A percentile compares a stretch with the other conserved stretches of the same genome.
These are phyloP conservation scores for Paradendryphiella salina DNA, from an alignment of 2,329 filamentous ascomycete species.

Conservation along the genomic window DNA sequence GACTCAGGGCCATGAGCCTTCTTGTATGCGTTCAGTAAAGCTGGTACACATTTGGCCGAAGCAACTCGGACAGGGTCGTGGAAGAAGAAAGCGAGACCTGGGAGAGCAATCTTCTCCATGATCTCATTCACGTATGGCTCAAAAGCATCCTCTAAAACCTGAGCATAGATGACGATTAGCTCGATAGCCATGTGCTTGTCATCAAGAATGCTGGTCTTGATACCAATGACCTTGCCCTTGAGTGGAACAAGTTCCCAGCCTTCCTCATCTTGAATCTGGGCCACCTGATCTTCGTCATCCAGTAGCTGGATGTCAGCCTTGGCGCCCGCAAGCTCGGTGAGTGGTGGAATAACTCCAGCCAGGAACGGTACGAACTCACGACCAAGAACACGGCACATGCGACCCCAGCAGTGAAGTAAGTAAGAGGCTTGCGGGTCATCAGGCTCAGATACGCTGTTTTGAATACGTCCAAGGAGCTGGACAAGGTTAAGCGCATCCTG, in stretches of 20 bases:
- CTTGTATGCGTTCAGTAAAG: constrained; percentile 91
- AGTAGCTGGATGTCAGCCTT: constrained; percentile 97
- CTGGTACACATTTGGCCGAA: constrained; percentile 90
- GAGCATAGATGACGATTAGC: constrained; percentile 93
- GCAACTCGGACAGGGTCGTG: constrained; percentile 96
- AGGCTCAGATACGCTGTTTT: constrained; percentile 76
- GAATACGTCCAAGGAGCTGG: constrained; percentile 82
- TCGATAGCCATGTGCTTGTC: constrained; percentile 99
- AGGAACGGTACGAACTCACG: constrained; percentile 91
- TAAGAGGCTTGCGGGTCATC: constrained; percentile 98
- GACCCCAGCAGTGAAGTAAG: constrained; percentile 97
- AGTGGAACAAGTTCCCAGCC: constrained; percentile 97
- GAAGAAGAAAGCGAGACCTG: constrained; percentile 97
- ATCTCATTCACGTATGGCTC: constrained; percentile 89
- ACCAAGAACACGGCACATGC: constrained; percentile 95
- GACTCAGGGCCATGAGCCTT: constrained; percentile 83
- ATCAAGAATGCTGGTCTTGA: constrained; percentile 93
- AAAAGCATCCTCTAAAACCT: constrained; percentile 90
- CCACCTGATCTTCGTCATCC: constrained; percentile 92
- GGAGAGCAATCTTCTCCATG: constrained; percentile 94
- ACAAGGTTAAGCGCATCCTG: constrained; percentile 85
- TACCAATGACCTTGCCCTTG: constrained; percentile 97
- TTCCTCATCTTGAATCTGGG: constrained; percentile 89
- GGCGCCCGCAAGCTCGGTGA: constrained; percentile 86
- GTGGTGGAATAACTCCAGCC: constrained; percentile 88